phyloP scores from a whole-genome alignment of 257 asterid species.

The Solanum paucissectum region DNA sequence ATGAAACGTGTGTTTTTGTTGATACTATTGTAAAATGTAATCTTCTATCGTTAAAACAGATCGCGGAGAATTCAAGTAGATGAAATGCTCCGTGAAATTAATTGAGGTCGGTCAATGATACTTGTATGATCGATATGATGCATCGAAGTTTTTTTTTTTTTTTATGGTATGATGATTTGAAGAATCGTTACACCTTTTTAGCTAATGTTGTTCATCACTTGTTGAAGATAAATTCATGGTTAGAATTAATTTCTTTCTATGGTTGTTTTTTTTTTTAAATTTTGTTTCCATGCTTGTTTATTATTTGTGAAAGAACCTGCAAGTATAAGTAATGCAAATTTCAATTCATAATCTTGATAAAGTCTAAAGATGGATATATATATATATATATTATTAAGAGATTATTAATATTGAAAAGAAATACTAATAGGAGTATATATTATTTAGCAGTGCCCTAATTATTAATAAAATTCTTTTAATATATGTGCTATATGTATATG shows the following conservation, averaged over 20 bases:
- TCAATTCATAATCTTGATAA: neutral
- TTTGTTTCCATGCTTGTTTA: neutral
- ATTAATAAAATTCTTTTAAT: neutral
- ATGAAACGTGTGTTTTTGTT: neutral
- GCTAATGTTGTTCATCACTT: neutral
- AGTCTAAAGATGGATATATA: neutral
- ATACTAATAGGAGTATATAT: neutral
- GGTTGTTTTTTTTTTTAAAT: neutral
- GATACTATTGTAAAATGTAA: constrained; percentile 11
- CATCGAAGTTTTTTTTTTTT: neutral
- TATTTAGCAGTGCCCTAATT: neutral
- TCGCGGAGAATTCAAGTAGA: neutral
- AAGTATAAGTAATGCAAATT: neutral
- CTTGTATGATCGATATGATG: neutral
- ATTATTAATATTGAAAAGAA: neutral
- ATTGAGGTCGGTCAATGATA: neutral
- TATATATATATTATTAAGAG: neutral
- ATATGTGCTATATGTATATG: neutral
- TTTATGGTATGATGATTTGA: neutral
- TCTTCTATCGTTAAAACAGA: constrained; percentile 1
- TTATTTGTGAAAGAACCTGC: neutral
- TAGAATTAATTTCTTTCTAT: neutral
- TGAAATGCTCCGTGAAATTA: neutral
- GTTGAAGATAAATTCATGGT: neutral
- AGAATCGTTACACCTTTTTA: neutral